A percentile compares a stretch with the other conserved stretches of the same genome.
Conservation (phyloP, 2,329 filamentous ascomycete genomes). For the Diaporthe ampelina region DNA sequence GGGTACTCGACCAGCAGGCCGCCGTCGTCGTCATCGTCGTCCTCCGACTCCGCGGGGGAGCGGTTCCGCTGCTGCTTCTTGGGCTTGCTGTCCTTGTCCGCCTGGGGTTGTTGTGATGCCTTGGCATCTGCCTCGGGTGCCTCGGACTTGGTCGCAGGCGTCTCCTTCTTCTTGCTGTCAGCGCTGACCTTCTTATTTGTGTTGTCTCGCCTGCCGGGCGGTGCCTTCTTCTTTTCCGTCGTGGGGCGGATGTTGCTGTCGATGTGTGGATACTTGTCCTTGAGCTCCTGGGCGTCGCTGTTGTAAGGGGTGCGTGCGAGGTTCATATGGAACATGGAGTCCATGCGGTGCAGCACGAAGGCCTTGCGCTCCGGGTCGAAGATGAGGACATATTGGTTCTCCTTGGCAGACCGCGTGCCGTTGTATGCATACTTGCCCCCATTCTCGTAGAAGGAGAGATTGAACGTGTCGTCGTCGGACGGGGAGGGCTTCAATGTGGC, state of each 20-base stretch:
- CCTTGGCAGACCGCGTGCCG: slow-evolving; percentile 67
- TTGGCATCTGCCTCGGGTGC: slow-evolving; percentile 42
- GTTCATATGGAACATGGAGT: slow-evolving; percentile 91
- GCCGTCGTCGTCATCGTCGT: slow-evolving; percentile 62
- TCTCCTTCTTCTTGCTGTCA: slow-evolving; percentile 30
- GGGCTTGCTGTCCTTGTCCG: slow-evolving; percentile 51
- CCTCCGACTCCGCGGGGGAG: slow-evolving; percentile 36
- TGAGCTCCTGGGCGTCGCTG: slow-evolving; percentile 72
- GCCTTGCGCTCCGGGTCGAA: slow-evolving; percentile 82
- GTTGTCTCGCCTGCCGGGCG: slow-evolving; percentile 44
- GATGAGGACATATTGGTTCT: slow-evolving; percentile 76
- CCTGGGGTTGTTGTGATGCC: slow-evolving; percentile 33
- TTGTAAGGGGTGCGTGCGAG: slow-evolving; percentile 78
- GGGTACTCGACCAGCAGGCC: slow-evolving; percentile 73
- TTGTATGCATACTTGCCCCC: slow-evolving; percentile 72
- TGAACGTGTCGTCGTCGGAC: slow-evolving; percentile 65
- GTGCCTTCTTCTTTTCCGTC: slow-evolving; percentile 47
- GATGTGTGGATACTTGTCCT: slow-evolving; percentile 77
- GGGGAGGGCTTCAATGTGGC: slow-evolving; percentile 63
- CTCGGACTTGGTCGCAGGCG: slow-evolving; percentile 44
- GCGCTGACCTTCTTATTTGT: slow-evolving; percentile 34
- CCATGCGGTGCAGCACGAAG: slow-evolving; percentile 85
- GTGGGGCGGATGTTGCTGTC: slow-evolving; percentile 50
- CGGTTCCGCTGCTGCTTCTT: slow-evolving; percentile 38
- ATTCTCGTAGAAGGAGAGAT: slow-evolving; percentile 68